phyloP scores from a whole-genome alignment of 2,329 filamentous ascomycete genomes.

The Diaporthe sp. region DNA sequence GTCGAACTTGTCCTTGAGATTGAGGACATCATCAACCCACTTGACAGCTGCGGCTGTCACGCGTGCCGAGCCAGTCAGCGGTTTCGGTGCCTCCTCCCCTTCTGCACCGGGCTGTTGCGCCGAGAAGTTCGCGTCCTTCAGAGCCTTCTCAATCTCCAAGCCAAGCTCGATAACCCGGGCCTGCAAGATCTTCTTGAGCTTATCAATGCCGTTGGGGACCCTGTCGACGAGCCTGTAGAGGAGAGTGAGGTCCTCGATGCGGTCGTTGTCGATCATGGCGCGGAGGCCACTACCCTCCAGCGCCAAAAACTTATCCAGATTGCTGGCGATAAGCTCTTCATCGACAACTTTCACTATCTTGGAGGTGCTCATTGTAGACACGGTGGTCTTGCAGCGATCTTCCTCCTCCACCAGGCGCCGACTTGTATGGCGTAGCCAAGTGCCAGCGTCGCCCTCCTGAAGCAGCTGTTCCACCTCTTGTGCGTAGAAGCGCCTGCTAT shows the following conservation, averaged over 20 bases:
- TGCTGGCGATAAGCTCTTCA: constrained; percentile 80
- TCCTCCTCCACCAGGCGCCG: constrained; percentile 83
- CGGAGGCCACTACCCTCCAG: constrained; percentile 87
- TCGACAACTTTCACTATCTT: constrained; percentile 86
- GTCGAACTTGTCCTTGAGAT: constrained; percentile 91
- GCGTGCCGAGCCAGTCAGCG: constrained; percentile 74
- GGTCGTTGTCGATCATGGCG: constrained; percentile 93
- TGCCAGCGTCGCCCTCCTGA: constrained; percentile 81
- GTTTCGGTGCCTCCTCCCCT: constrained; percentile 63
- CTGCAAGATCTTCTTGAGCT: constrained; percentile 81
- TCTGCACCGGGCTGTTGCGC: constrained; percentile 47
- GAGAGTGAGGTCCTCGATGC: constrained; percentile 80
- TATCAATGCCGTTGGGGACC: constrained; percentile 61
- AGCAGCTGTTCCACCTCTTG: constrained; percentile 81
- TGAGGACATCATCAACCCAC: constrained; percentile 93
- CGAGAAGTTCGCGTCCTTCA: constrained; percentile 69
- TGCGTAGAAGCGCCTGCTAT: constrained; percentile 80
- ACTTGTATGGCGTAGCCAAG: constrained; percentile 83
- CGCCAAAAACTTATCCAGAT: constrained; percentile 84
- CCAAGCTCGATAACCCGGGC: constrained; percentile 84
- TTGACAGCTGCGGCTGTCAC: constrained; percentile 89
- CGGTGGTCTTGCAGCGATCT: constrained; percentile 84
- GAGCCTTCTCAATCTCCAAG: constrained; percentile 80
- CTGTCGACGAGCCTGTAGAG: constrained; percentile 84
- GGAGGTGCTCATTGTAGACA: constrained; percentile 77